Evolutionary conservation across 306 rosid genomes (phyloP), one percentile per base, ranked within the genome.

Genomic region (Quercus cerris): DNA sequence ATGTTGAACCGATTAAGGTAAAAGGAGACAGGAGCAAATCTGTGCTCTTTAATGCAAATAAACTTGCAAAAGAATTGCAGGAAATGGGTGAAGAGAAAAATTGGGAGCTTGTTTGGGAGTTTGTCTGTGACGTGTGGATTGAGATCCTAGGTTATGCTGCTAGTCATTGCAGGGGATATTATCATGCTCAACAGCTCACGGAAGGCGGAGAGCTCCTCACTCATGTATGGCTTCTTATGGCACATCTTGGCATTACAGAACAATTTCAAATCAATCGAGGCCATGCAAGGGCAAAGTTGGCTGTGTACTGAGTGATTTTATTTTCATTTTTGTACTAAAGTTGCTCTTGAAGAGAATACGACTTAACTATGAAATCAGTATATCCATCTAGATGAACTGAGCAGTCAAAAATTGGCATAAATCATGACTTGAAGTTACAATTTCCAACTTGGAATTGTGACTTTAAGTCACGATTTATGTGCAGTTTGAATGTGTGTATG

Each of bases 151-250:
- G 52, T 10, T 79, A 46, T 3, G 73, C 77, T 6, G 82, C 82
- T 0, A 61, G 72, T 3, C 56, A 59, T 1, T 71, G 82, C 27
- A 28, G 52, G 19, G 64, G 52, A 0, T 67, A 71, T 14, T n/a
- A 61, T 9, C 82, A 79, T 61, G 77, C 77, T 49, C 82, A 61
- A 31, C 73, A 79, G n/a, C 82, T 79, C 8, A 49, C 10, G 22
- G 62, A 14, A 49, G 77, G 82, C 1, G 82, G 82, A 7, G 82
- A 71, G 77, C 54, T 78, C 35, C 63, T 71, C 7, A 46, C 77
- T 56, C 77, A 49, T 30, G 72, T 79, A 41, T 41, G 12, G 46
- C 46, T 41, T 41, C 46, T 41, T 41, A 41, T 8, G 12, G 12
- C 46, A 41, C 72, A 71, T 49, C 71, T 72, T 14, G 82, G 82